Conservation (phyloP, 2,329 filamentous ascomycete species). For the Cercospora sesami region DNA sequence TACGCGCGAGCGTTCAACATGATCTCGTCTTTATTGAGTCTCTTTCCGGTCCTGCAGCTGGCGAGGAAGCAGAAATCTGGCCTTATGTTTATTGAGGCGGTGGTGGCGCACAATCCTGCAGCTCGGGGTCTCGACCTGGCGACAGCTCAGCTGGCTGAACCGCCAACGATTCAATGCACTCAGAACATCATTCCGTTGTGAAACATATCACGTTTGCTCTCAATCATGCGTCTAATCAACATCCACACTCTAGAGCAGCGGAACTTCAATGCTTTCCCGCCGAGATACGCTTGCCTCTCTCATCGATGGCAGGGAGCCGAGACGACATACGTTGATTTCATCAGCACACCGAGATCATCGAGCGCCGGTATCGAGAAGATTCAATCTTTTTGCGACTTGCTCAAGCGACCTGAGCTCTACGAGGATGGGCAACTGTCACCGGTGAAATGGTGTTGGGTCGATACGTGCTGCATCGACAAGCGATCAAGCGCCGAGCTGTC, state of each 20-base stretch:
- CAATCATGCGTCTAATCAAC: not conserved
- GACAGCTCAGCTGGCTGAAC: not conserved
- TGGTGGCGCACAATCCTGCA: not conserved
- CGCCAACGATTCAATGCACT: not conserved
- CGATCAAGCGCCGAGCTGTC: not conserved
- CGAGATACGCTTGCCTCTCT: not conserved
- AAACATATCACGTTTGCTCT: not conserved
- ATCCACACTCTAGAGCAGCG: not conserved
- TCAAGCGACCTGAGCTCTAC: not conserved
- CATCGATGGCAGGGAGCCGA: not conserved
- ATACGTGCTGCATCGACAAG: not conserved
- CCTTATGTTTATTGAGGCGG: not conserved
- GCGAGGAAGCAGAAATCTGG: too few species aligned
- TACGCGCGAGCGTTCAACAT: too few species aligned
- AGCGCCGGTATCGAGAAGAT: not conserved
- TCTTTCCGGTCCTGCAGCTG: too few species aligned
- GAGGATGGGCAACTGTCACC: not conserved
- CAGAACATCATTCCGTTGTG: not conserved
- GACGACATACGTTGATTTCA: not conserved
- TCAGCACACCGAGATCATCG: not conserved
- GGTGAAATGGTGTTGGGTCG: not conserved
- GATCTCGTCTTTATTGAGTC: too few species aligned
- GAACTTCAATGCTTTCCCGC: not conserved
- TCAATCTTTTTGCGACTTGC: not conserved
- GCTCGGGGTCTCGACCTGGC: not conserved